These are phyloP conservation scores for Cenchrus americanus DNA, from an alignment of 176 grass and related monocot species.

Conservation along the genomic window DNA sequence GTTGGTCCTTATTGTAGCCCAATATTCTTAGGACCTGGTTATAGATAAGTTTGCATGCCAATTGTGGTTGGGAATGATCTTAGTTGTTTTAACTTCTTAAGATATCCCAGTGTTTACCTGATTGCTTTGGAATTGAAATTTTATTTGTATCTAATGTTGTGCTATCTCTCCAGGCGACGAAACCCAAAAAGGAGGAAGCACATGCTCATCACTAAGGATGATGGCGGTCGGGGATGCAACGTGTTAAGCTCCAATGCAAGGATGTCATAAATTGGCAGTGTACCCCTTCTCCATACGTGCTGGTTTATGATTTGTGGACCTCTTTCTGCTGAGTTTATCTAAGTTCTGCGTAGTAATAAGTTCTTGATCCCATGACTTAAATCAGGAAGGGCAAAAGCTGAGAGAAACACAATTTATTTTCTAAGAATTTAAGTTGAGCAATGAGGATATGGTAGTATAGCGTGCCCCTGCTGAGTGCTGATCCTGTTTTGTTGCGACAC, in stretches of 20 bases:
- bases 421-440: not conserved
- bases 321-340: not conserved
- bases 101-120: not conserved
- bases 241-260: not conserved
- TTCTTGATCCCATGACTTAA: conserved; percentile 20
- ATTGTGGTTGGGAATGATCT: not conserved
- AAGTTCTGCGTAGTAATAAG: conserved; percentile 46
- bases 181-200: conserved; percentile 64
- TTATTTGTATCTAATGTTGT: not conserved
- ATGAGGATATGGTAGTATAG: not conserved
- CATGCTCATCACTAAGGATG: conserved; percentile 55
- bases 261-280: conserved; percentile 4
- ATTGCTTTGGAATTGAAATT: not conserved
- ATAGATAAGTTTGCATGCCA: not conserved
- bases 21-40: not conserved
- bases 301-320: conserved; percentile 37
- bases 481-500: no score
- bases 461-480: no score
- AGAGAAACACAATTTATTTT: not conserved
- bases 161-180: conserved; percentile 24
- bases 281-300: not conserved
- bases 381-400: not conserved
- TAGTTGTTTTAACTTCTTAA: not conserved
- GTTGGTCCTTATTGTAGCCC: not conserved
- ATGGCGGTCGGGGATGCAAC: not conserved